A percentile compares a stretch with the other conserved stretches of the same genome.
Evolutionary conservation across 2,329 filamentous ascomycete species (phyloP).

Genomic region (Penicillium sp.): DNA sequence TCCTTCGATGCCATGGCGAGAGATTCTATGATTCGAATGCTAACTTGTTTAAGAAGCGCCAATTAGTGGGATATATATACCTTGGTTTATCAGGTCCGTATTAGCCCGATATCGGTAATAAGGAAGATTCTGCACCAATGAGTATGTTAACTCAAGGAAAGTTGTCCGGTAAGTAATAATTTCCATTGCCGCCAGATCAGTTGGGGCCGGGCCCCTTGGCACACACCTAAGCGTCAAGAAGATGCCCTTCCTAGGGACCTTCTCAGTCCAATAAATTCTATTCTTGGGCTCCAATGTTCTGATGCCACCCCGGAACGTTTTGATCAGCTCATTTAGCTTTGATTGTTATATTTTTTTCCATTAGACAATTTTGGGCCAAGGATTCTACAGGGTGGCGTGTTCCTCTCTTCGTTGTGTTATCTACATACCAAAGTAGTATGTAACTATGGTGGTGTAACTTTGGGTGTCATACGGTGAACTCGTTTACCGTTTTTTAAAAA

Average conservation of each 20-base stretch:
- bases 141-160: not conserved
- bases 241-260: not conserved
- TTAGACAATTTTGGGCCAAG: not conserved
- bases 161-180: not conserved
- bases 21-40: not conserved
- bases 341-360: not conserved
- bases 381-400: not conserved
- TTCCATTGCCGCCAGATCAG: not conserved
- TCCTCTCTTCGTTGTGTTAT: not conserved
- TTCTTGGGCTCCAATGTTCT: not conserved
- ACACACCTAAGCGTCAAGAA: not conserved
- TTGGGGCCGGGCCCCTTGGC: not conserved
- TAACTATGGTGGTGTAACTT: not conserved
- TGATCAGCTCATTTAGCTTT: not conserved
- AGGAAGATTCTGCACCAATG: not conserved
- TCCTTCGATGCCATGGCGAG: not conserved
- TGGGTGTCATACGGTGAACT: not conserved
- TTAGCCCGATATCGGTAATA: constrained; percentile 4
- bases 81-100: not conserved
- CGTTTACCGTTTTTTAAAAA: not conserved
- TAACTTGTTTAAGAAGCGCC: not conserved
- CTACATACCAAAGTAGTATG: not conserved
- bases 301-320: not conserved
- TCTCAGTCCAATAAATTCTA: not conserved
- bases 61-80: not conserved